Percentiles rank a stretch among this genome's conserved stretches.
phyloP scores from a whole-genome alignment of 345 rosid species.

The Dimocarpus longan region DNA sequence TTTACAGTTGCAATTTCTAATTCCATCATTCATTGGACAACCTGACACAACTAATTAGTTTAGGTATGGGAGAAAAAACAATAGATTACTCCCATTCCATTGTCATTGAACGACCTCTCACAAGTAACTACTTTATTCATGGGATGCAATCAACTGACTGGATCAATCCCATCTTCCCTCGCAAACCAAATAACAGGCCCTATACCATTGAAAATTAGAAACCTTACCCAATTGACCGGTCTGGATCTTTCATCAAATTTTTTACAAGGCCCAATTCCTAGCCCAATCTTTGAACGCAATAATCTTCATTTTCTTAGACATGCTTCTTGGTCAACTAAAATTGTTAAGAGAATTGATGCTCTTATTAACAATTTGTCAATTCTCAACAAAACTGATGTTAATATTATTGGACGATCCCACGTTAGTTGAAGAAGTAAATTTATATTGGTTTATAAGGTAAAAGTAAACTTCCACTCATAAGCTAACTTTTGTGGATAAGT shows the following conservation, averaged over 20 bases:
- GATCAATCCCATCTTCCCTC: neutral
- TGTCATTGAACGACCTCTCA: slow-evolving; percentile 17
- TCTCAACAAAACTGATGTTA: neutral
- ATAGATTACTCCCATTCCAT: slow-evolving; percentile 20
- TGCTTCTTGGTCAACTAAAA: neutral
- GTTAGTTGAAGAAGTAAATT: no score
- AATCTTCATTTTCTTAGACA: neutral
- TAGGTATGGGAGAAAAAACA: slow-evolving; percentile 7
- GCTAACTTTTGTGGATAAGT: no score
- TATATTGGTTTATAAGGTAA: no score
- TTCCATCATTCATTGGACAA: slow-evolving; percentile 15
- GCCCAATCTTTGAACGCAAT: neutral
- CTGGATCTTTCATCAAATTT: neutral
- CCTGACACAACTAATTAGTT: neutral
- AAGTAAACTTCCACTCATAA: no score
- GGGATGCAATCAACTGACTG: neutral
- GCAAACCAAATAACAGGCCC: neutral
- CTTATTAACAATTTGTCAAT: slow-evolving; percentile 21
- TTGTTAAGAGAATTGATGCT: neutral
- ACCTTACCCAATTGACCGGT: neutral
- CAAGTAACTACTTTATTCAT: neutral
- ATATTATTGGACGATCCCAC: no score
- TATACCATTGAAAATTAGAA: neutral
- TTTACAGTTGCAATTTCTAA: neutral
- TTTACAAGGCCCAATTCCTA: slow-evolving; percentile 29